These are phyloP conservation scores for Purshia tridentata DNA, from an alignment of 306 rosid species.

Conservation along the genomic window DNA sequence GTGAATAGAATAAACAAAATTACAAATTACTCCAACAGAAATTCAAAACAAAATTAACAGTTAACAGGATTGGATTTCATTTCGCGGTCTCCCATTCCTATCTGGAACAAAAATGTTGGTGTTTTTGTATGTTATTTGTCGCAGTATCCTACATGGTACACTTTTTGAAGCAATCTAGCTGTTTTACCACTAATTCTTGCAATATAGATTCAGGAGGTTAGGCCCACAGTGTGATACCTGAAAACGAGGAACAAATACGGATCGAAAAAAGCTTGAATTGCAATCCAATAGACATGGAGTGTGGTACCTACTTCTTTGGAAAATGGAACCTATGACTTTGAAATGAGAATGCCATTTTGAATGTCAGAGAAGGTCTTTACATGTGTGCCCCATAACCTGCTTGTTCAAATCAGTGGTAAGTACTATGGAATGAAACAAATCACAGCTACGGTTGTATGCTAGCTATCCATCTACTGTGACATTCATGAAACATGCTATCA, in stretches of 20 bases:
- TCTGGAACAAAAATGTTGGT: background rate
- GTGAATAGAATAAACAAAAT: background rate
- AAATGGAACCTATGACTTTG: constrained; percentile 32
- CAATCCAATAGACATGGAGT: background rate
- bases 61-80: no score
- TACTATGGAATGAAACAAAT: background rate
- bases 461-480: background rate
- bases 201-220: background rate
- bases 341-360: constrained; percentile 47
- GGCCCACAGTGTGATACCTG: background rate
- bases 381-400: constrained; percentile 91
- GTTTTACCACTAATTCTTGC: background rate
- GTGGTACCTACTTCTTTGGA: background rate
- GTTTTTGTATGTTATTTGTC: background rate
- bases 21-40: background rate
- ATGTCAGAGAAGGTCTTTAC: constrained; percentile 72
- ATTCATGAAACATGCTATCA: background rate
- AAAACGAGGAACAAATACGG: background rate
- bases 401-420: constrained; percentile 22
- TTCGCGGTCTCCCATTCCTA: no score
- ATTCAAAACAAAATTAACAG: background rate
- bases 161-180: background rate
- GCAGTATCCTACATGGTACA: background rate
- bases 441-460: background rate
- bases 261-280: background rate